Evolutionary conservation across 805 yeast genomes (phyloP), one percentile per base, ranked within the genome.

Genomic region (Candida boleticola): DNA sequence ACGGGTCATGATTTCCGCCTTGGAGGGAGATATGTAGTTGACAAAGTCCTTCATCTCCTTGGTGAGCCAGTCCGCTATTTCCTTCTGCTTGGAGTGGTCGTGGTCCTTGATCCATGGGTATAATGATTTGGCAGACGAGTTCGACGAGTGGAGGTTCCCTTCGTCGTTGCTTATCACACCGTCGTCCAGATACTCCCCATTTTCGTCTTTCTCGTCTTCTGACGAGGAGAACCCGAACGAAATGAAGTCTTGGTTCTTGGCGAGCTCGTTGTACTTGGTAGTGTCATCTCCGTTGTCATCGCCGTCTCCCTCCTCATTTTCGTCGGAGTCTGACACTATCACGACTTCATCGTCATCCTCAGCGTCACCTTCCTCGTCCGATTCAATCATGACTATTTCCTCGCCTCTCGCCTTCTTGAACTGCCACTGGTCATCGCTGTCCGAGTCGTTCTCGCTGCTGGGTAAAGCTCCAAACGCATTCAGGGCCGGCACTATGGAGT

Each of bases 41-140:
- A 86, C 84, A 60, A 89, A 92, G 56, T 89, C 96, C 48, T 76
- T 77, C 48, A 92, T 86, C 59, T 92, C 98, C 62, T 76, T 71
- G 3, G 93, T 85, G 18, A 92, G 71, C 93, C 96, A 89, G 51
- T 85, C 90, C 1, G 90, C 82, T 26, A 89, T 79, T 52, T 86
- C 95, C 48, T 76, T 74, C 57, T 85, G 89, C 40, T 69, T 77
- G 1, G 88, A 79, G 56, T 87, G 95, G 52, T 87, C 92, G 50
- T 82, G 85, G 46, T 82, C 79, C 41, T 80, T 71, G 19, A 86
- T 74, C 96, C 96, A 89, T 0, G 95, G 95, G 46, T 61, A 80
- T 26, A 68, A 60, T 2, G 68, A 54, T 23, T 63, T 61, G 3
- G 63, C 50, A 41, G 55, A 21, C 26, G 46, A 1, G 7, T 23